Base-by-base conservation (phyloP, 139 green algal genomes). In the Chlorella vulgaris region DNA sequence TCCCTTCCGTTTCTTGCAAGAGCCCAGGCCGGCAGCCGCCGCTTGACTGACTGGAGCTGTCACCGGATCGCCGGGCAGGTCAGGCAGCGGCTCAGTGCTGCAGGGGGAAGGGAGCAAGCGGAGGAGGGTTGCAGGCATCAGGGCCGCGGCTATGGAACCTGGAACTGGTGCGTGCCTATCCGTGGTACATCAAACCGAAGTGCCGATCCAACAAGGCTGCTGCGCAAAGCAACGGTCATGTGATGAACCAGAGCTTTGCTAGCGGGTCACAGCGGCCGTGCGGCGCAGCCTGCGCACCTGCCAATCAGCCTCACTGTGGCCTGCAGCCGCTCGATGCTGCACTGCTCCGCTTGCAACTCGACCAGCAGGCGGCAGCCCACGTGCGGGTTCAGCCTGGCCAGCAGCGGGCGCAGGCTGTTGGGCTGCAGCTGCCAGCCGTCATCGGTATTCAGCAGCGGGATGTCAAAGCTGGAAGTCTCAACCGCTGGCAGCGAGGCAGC, bases 371-470 rank as follows among this genome's bases (percentile, higher is more conserved):
- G 39, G 10, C 24, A 36, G 35, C 39, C 73, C 21, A 79, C 35
- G 13, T n/a, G 13, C 70, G 55, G 29, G 4, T 31, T 22, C 47
- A 78, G 50, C 8, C 18, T 5, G 31, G 35, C 53, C 36, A 79
- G 29, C 21, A 79, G 3, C 1, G 73, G 35, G 2, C 73, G 73
- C 73, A 79, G 73, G 31, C 50, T 40, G 19, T 33, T 4, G 21
- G 73, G 51, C 73, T 79, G 73, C 73, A 79, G 73, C 53, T 79
- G 73, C 73, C 67, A 68, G 51, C 73, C 73, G 26, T 79, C 73
- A n/a, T 79, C 73, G 24, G 73, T 79, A 51, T 60, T 50, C 33
- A 79, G 73, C 73, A 79, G 73, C 24, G 26, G 53, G 24, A 79
- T 53, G 5, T 79, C 19, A 58, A 24, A 10, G 47, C 47, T 58